Base-by-base conservation (phyloP, 2,329 filamentous ascomycete species). In the Pseudogymnoascus sp. region DNA sequence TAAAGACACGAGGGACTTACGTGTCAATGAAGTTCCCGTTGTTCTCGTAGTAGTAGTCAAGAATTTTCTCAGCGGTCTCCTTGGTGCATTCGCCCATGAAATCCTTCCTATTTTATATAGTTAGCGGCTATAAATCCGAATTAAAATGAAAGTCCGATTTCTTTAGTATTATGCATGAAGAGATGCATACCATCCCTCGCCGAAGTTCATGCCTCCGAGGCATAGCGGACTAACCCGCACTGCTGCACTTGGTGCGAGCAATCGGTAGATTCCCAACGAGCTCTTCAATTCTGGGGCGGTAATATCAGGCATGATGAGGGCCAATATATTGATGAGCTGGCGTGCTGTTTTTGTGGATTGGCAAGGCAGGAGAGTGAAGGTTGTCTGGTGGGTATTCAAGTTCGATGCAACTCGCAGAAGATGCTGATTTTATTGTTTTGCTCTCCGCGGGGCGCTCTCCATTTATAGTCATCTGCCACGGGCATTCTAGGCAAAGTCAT, bases 1-100 rank as follows among this genome's bases (percentile, higher is more conserved):
- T 62, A 52, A 70, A n/a, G 59, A 28, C 19, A 66, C 72, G 6
- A 9, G 3, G 2, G 7, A 14, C 45, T 11, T 30, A 52, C 45
- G 84, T 88, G 71, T 89, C 86, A 70, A 89, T 86, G 71, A 89
- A 87, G 74, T 89, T 89, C 12, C 86, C 86, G 3, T 85, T 85
- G 0, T 79, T 75, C 14, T 77, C 76, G 60, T 75, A 78, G 72
- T 79, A 88, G 62, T 77, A 78, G 66, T 87, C 84, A 1, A 88
- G 76, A 4, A 88, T 75, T 60, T 79, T 76, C 69, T 85, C 85
- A 0, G 81, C 74, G 9, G 76, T 69, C 25, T 81, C 78, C 69
- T 86, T 84, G 69, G 76, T 74, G 74, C 82, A 82, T 58, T 76
- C 76, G 12, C 83, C 83, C 76, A 85, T 75, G 30, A 74, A 68